Evolutionary conservation across 208 protist genomes (phyloP), one percentile per base, ranked within the genome.

Genomic region (Crithidia sp.): DNA sequence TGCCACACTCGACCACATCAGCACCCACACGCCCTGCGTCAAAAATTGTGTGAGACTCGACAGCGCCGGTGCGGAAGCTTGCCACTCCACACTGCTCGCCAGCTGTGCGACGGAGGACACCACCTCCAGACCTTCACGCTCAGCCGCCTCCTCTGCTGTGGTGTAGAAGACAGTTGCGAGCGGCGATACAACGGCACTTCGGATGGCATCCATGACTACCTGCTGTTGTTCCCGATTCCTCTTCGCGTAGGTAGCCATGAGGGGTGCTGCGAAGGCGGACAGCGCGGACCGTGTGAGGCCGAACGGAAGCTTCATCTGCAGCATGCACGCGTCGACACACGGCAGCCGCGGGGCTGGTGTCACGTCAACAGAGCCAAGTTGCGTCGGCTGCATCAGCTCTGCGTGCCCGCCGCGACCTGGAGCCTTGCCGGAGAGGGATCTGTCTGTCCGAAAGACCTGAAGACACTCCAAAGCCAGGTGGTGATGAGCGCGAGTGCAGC

Each of bases 251-350:
- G 19, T 37, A 19, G n/a, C 14, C 19, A 67, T 13, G n/a, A 78
- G 52, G 10, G 40, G 44, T 7, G 45, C 16, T 19, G 45, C 16
- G 3, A 78, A 28, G 3, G 36, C 13, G 52, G 7, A 53, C 5
- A 78, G 43, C 0, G 59, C 55, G 10, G 60, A 45, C 9, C 74
- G 74, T 6, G 74, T 63, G n/a, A 78, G 66, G 6, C 66, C 52
- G 44, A 73, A 57, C 40, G 52, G 52, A 12, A 57, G n/a, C 19
- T 40, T 12, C 4, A 50, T 45, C 50, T 78, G 74, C 57, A 49
- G 45, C 45, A 13, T 13, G 45, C 45, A 49, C 45, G 12, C 45
- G 45, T 49, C 45, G 12, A 49, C 45, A 49, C 45, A 28, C 28
- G 28, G 50, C 50, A 2, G 50, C 50, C 7, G 54, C 19, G n/a